phyloP scores from a whole-genome alignment of 345 rosid genomes.

The Eucalyptus grandis region DNA sequence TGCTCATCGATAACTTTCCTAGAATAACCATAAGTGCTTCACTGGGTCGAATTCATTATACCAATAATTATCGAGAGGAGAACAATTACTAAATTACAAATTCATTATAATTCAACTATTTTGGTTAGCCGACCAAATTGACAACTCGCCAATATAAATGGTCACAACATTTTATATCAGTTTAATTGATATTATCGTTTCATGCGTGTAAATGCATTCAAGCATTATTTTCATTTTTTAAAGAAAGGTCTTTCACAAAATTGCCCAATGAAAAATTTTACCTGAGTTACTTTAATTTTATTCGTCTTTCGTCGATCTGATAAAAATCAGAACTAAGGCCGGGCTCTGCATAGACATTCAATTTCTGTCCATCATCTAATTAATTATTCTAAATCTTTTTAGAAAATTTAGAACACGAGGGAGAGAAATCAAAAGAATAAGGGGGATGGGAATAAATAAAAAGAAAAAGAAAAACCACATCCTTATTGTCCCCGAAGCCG shows the following conservation, averaged over 20 bases:
- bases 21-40: too few relatives aligned
- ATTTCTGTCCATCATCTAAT: not conserved
- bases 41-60: not conserved
- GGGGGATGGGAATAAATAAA: too few relatives aligned
- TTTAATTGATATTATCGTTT: not conserved
- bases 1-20: not conserved
- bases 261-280: not conserved
- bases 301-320: not conserved
- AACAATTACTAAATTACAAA: not conserved
- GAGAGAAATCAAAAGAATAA: not conserved
- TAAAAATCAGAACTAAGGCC: not conserved
- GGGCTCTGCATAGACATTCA: not conserved
- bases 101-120: not conserved
- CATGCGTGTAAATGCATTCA: rapidly evolving
- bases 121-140: too few relatives aligned
- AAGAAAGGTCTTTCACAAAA: not conserved
- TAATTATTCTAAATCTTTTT: not conserved
- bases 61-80: not conserved
- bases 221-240: not conserved
- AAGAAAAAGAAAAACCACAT: not conserved
- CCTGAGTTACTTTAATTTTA: not conserved
- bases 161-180: not conserved
- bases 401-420: not conserved
- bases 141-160: not conserved
- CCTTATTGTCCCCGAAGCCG: not conserved